Conservation (phyloP, 768 basidiomycete species). For the Mycena vulgaris region DNA sequence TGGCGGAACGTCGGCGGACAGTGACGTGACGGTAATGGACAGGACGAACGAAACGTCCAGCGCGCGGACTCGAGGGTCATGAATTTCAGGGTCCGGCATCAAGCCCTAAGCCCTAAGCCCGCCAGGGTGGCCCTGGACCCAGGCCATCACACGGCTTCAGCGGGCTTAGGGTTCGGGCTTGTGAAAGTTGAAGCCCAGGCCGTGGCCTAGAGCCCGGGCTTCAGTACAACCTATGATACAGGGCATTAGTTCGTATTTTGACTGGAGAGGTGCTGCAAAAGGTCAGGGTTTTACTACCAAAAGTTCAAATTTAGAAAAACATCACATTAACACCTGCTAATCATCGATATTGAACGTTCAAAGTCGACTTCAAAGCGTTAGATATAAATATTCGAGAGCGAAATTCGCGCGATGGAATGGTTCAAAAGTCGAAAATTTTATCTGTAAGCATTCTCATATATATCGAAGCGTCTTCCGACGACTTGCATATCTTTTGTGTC, state of each 20-base stretch:
- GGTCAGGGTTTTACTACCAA: constrained; percentile 6
- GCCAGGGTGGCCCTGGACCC: too few relatives aligned
- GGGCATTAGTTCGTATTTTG: neutral
- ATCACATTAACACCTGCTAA: neutral
- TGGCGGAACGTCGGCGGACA: too few relatives aligned
- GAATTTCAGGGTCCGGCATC: too few relatives aligned
- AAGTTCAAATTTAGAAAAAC: constrained; percentile 5
- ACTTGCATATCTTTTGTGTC: neutral
- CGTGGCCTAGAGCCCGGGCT: neutral
- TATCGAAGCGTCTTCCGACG: neutral
- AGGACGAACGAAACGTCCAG: too few relatives aligned
- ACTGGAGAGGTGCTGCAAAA: neutral
- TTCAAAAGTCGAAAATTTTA: neutral
- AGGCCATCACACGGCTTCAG: neutral
- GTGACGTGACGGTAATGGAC: too few relatives aligned
- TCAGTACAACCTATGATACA: neutral
- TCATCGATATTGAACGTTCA: constrained; percentile 2
- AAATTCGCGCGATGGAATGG: neutral
- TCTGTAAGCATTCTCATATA: neutral
- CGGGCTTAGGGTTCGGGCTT: neutral
- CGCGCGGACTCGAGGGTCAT: too few relatives aligned
- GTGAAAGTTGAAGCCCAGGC: neutral
- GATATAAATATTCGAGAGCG: neutral
- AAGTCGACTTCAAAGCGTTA: neutral
- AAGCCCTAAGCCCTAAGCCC: too few relatives aligned